phyloP scores from a whole-genome alignment of 1,284 basidiomycete species.

The Cerioporus squamosus region DNA sequence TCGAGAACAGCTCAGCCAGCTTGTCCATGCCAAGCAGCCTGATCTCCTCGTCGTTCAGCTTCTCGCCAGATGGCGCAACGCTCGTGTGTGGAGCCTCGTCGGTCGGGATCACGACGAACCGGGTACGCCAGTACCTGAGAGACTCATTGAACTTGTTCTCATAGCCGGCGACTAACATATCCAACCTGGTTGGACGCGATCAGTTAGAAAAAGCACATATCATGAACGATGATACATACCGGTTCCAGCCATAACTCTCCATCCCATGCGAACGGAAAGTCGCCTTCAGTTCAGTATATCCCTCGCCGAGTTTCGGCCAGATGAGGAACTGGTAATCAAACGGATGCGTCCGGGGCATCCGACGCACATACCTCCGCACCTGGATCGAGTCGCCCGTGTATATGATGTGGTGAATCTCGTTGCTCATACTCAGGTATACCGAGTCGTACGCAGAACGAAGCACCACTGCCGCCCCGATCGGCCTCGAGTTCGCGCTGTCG shows the following conservation, averaged over 20 bases:
- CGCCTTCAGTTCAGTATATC: constrained; percentile 82
- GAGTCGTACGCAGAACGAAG: constrained; percentile 70
- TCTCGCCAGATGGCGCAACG: constrained; percentile 67
- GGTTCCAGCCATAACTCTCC: constrained; percentile 84
- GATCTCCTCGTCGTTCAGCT: constrained; percentile 85
- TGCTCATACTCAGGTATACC: constrained; percentile 92
- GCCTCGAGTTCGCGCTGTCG: constrained; percentile 53
- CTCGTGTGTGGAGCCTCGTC: constrained; percentile 63
- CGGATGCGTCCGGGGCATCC: constrained; percentile 65
- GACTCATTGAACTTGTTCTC: constrained; percentile 83
- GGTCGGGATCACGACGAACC: constrained; percentile 94
- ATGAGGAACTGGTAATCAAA: constrained; percentile 88
- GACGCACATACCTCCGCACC: constrained; percentile 86
- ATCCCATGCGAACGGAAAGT: constrained; percentile 81
- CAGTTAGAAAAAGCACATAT: constrained; percentile 11
- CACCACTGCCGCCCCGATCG: constrained; percentile 74
- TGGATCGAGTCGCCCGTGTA: constrained; percentile 89
- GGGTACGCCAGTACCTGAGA: constrained; percentile 90
- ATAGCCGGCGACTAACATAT: constrained; percentile 87
- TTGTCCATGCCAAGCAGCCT: constrained; percentile 91
- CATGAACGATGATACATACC: constrained; percentile 47
- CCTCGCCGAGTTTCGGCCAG: constrained; percentile 91
- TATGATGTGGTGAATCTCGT: constrained; percentile 92
- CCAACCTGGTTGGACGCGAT: constrained; percentile 49
- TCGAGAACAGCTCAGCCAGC: constrained; percentile 86